Evolutionary conservation across 2,329 filamentous ascomycete genomes (phyloP), one percentile per base, ranked within the genome.

Genomic region (Dryadomyces sulphureus): DNA sequence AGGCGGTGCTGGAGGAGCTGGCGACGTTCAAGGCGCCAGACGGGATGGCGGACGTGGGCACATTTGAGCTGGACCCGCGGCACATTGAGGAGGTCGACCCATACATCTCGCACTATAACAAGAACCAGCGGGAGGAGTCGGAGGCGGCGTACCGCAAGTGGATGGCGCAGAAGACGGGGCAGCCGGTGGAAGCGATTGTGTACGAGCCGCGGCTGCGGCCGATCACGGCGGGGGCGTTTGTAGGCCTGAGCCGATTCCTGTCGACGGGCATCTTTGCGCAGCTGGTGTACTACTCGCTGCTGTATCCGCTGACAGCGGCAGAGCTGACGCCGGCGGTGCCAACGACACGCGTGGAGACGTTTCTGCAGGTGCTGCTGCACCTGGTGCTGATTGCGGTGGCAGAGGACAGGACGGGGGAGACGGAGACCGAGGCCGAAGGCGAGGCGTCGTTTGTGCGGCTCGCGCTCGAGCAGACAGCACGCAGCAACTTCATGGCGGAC

Each of bases 51-150:
- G 92, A 98, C 59, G 84, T 89, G 16, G 92, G 93, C 48, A 94
- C 86, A 0, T 98, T 98, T 56, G 88, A 95, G 61, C 68, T 98
- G 44, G 92, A 89, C 58, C 78, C 84, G 5, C 77, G 94, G 50
- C 92, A 81, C 55, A 74, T 95, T 35, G 84, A 90, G 54, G 75
- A 93, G 41, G 79, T 98, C 43, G 93, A 98, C 59, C 92, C 93
- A 1, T 98, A 95, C 60, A 92, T 89, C 57, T 84, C 89, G 7
- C 88, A 96, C 58, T 98, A 94, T 62, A 93, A 81, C 57, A 94
- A 94, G 59, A 98, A 98, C 56, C 90, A 96, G 61, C 78, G 92
- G 43, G 92, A 98, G 58, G 92, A 98, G 60, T 87, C 90, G 0
- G 92, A 98, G 62, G 80, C 77, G 54, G 83, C 88, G 3, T 95